These are phyloP conservation scores for Fusarium anthophilum DNA, from an alignment of 2,329 filamentous ascomycete species.

Conservation along the genomic window DNA sequence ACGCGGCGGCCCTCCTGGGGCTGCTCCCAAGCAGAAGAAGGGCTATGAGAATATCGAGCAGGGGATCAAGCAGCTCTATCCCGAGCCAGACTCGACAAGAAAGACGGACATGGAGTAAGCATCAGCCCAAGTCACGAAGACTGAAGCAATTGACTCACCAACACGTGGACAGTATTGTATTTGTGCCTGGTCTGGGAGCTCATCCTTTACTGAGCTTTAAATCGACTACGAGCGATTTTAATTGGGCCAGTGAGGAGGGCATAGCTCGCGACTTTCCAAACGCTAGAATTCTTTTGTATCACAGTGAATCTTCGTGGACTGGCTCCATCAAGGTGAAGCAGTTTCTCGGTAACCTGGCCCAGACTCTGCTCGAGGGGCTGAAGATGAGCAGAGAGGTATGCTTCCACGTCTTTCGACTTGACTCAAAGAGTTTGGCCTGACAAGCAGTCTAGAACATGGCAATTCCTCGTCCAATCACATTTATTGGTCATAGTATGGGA, in stretches of 20 bases:
- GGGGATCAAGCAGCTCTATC: slow-evolving; percentile 52
- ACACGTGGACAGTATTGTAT: slow-evolving; percentile 47
- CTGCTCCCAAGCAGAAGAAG: slow-evolving; percentile 42
- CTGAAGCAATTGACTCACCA: neutral
- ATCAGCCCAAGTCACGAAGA: no score
- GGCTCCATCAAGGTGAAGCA: slow-evolving; percentile 54
- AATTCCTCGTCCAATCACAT: slow-evolving; percentile 50
- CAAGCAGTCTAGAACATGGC: neutral
- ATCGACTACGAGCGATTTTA: slow-evolving; percentile 49
- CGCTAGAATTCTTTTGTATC: slow-evolving; percentile 52
- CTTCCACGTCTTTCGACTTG: neutral
- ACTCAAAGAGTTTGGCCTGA: neutral
- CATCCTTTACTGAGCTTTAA: slow-evolving; percentile 53
- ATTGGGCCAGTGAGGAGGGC: slow-evolving; percentile 49
- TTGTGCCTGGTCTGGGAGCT: slow-evolving; percentile 53
- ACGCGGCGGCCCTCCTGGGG: slow-evolving; percentile 38
- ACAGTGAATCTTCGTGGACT: slow-evolving; percentile 54
- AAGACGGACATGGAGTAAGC: slow-evolving; percentile 49
- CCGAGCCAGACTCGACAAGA: slow-evolving; percentile 38
- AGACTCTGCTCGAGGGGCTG: slow-evolving; percentile 48
- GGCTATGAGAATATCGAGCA: slow-evolving; percentile 51
- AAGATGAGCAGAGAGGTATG: slow-evolving; percentile 48
- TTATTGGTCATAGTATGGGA: slow-evolving; percentile 57
- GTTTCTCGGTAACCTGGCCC: slow-evolving; percentile 51
- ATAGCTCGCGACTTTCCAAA: slow-evolving; percentile 52